Evolutionary conservation across 176 grass and related monocot species (phyloP), one percentile per base, ranked within the genome.

Genomic region (Musa itinerans): DNA sequence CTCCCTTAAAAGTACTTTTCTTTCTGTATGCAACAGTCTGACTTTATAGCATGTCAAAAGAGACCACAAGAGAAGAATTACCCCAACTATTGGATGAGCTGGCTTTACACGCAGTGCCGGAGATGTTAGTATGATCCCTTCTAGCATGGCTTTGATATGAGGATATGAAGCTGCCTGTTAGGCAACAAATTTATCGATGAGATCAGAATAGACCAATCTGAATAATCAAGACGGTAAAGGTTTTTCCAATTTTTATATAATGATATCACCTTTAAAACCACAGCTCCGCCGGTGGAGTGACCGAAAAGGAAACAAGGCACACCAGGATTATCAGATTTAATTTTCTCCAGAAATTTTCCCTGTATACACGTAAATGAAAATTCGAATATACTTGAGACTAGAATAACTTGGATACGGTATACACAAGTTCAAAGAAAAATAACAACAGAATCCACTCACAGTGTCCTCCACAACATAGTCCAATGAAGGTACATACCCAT

Each of bases 91-190:
- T 56, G 90, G 88, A 89, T 99, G 95, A 34, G 95, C 90, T 53
- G 95, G 95, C 65, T 92, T 94, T 54, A 99, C 95, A 11, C 90
- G 90, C 83, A 99, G 69, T 48, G 95, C 95, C 11, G 95, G 95
- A 70, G 95, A 99, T 53, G 95, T 99, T 57, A 99, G 83, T 49
- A 99, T 87, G 81, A 99, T 88, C 68, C 95, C 95, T 89, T 94
- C 83, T 76, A 94, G 20, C 82, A 81, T 87, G 55, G 68, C 70
- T 77, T 86, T 78, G 74, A 94, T 92, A 81, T 79, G 90, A 65
- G 88, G 76, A 69, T 91, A 87, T 72, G 86, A 74, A 13, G 95
- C 90, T 79, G 95, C 90, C 95, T 99, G 86, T 62, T 16, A 79
- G 25, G 21, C 52, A 70, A 78, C 63, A 56, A 69, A 78, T 53